phyloP scores from a whole-genome alignment of 2,329 filamentous ascomycete species.

The Pseudogymnoascus destructans region DNA sequence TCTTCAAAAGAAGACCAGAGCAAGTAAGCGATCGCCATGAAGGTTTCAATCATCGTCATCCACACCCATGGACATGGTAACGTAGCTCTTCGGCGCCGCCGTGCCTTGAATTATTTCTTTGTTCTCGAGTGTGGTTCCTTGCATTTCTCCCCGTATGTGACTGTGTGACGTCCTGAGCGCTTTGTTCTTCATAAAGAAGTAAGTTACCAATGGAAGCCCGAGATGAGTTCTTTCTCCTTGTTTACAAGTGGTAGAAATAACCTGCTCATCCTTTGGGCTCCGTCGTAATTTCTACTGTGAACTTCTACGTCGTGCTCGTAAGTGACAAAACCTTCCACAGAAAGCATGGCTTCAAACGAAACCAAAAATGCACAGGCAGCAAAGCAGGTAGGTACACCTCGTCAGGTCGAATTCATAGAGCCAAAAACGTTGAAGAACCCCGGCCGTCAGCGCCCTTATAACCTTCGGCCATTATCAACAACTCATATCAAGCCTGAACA shows the following conservation, averaged over 20 bases:
- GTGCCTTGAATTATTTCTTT: constrained; percentile 2
- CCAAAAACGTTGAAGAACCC: background rate
- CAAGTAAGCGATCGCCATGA: background rate
- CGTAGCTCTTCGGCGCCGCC: background rate
- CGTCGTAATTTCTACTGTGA: background rate
- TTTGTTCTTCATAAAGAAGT: constrained; percentile 3
- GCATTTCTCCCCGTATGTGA: background rate
- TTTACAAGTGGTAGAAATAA: constrained; percentile 7
- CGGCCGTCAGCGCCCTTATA: background rate
- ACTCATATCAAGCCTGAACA: background rate
- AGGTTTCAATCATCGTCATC: background rate
- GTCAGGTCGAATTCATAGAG: background rate
- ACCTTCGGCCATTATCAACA: constrained; percentile 9
- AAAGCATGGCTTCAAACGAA: constrained; percentile 6
- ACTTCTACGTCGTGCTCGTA: background rate
- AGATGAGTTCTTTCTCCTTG: background rate
- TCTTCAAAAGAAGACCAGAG: background rate
- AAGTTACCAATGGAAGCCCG: background rate
- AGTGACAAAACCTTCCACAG: background rate
- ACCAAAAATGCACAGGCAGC: background rate
- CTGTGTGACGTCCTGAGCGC: background rate
- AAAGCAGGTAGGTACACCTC: background rate
- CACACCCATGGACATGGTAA: background rate
- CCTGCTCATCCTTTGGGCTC: background rate
- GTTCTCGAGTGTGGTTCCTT: background rate